Conservation (phyloP, 2,329 filamentous ascomycete species). For the Cladosporium sp. region DNA sequence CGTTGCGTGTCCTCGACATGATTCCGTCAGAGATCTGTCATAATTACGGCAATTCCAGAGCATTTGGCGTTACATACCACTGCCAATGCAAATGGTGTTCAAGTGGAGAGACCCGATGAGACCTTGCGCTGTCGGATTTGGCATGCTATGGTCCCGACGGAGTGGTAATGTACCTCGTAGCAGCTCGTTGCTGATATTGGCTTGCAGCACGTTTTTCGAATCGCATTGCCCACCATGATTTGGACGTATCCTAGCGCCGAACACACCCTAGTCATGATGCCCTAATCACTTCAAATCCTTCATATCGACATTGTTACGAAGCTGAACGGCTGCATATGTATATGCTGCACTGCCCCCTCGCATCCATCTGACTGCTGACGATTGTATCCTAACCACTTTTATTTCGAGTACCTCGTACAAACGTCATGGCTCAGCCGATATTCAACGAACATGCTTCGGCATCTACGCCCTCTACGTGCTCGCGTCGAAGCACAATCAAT, state of each 20-base stretch:
- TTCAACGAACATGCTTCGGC: neutral
- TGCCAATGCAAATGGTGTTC: neutral
- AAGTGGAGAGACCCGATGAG: neutral
- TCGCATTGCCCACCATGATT: neutral
- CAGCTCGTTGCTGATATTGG: neutral
- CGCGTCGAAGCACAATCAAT: neutral
- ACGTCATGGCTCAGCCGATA: conserved; percentile 6
- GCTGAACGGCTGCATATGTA: conserved; percentile 1
- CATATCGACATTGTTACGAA: neutral
- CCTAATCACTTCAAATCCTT: conserved; percentile 3
- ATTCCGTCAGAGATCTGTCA: neutral
- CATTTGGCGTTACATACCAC: neutral
- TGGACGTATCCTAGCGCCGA: neutral
- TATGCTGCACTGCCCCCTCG: conserved; percentile 9
- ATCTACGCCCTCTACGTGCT: conserved; percentile 4
- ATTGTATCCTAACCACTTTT: neutral
- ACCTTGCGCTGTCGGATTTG: neutral
- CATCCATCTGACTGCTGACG: neutral
- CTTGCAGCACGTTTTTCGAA: conserved; percentile 2
- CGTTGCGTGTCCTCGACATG: neutral
- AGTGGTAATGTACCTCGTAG: neutral
- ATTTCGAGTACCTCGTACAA: neutral
- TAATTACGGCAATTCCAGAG: neutral
- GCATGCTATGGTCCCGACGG: neutral
- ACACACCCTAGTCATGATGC: conserved; percentile 2